These are phyloP conservation scores for Coemansia aciculifera DNA, from an alignment of 192 early-diverging fungal genomes.

Conservation along the genomic window DNA sequence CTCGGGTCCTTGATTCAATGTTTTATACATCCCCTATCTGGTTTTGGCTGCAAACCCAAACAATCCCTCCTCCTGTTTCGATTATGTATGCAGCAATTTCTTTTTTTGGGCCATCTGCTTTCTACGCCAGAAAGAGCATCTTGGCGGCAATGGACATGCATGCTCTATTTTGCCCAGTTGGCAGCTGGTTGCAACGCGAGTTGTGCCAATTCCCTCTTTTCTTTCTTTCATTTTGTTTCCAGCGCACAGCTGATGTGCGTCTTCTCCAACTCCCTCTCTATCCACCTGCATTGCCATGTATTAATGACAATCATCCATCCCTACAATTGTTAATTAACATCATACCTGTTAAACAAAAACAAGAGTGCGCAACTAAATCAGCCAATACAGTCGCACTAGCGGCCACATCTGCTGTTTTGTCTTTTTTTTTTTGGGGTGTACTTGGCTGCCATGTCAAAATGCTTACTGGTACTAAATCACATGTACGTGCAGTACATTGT, in stretches of 20 bases:
- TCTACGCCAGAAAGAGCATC: background rate
- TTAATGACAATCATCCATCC: slow-evolving; percentile 5
- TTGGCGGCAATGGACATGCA: background rate
- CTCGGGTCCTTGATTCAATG: slow-evolving; percentile 8
- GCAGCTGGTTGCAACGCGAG: background rate
- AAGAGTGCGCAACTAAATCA: slow-evolving; percentile 1
- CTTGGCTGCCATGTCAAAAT: background rate
- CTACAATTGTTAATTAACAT: slow-evolving; percentile 3
- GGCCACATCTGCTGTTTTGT: too few species aligned
- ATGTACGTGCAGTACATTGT: slow-evolving; percentile 6
- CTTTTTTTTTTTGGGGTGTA: too few species aligned
- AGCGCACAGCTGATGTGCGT: slow-evolving; percentile 1
- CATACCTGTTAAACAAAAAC: background rate
- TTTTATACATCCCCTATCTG: background rate
- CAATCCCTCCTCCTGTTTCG: slow-evolving; percentile 8
- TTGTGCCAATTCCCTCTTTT: background rate
- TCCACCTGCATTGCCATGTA: slow-evolving; percentile 15
- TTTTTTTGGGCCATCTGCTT: slow-evolving; percentile 4
- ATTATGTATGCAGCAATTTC: slow-evolving; percentile 13
- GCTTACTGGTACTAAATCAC: background rate
- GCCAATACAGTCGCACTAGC: background rate
- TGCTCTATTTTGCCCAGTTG: background rate
- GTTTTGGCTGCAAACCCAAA: background rate
- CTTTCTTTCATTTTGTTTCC: background rate
- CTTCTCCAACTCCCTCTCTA: slow-evolving; percentile 15